Evolutionary conservation across 495 filamentous ascomycete genomes (phyloP), one percentile per base, ranked within the genome.

Genomic region (Daldinia caldariorum): DNA sequence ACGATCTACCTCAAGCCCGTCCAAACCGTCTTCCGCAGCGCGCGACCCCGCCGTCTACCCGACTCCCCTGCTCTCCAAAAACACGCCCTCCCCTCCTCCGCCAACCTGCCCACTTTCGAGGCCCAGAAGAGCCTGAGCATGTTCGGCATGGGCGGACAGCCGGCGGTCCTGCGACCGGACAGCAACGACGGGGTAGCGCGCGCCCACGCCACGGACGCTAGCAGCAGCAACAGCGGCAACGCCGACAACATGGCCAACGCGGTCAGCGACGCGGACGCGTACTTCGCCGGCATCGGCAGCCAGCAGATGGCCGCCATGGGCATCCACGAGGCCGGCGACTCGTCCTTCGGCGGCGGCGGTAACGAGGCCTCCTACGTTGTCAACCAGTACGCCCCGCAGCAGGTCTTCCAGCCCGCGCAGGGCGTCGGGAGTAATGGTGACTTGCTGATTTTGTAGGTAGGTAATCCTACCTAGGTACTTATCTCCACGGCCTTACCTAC

Each of bases 1-100:
- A 98, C 95, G 4, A 94, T 99, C 60, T 99, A 99, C 76, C 88
- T 98, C 31, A 98, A 98, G 78, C 96, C 95, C 6, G 95, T 98
- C 5, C 92, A 97, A 73, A 94, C 96, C 58, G 94, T 99, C n/a
- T 98, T 99, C 85, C 89, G 95, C 56, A 89, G 89, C 39, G 95
- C 95, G 16, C 88, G 95, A 14, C 90, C 92, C 3, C 85, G 93
- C 26, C 87, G 89, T 20, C 85, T 98, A 2, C 80, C 86, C 41
- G 92, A 94, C 41, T 91, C 88, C 8, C 95, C 95, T 0, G 94
- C 94, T 0, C 83, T 99, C 39, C 95, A 97, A 79, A 88, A 88
- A 66, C 81, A 89, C 50, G 79, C 77, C 13, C 74, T 89, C 2
- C 86, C 89, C 6, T 78, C 74, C 34, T 80, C 66, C 20, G 77